phyloP scores from a whole-genome alignment of 2,329 filamentous ascomycete species.

The Ceratocystis albifundus region DNA sequence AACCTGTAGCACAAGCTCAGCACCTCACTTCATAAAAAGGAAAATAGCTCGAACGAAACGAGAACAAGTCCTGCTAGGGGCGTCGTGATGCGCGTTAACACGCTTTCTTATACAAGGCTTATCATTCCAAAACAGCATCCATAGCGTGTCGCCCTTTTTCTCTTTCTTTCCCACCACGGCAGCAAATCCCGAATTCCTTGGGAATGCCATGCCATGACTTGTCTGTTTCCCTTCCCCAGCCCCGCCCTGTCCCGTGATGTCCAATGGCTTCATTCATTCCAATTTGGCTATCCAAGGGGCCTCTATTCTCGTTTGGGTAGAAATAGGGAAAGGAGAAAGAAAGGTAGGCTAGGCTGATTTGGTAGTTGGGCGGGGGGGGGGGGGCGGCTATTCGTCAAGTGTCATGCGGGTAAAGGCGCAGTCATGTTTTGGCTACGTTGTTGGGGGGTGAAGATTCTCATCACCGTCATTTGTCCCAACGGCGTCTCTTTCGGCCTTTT shows the following conservation, averaged over 20 bases:
- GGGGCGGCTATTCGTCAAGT: not conserved
- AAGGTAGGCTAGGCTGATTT: not conserved
- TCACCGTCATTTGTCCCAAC: not conserved
- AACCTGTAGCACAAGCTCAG: not conserved
- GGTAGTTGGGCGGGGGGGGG: too few species aligned
- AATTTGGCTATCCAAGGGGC: not conserved
- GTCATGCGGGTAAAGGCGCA: not conserved
- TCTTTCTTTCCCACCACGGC: not conserved
- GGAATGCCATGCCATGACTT: not conserved
- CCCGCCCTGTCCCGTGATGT: not conserved
- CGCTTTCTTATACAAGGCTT: too few species aligned
- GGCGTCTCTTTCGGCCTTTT: slow-evolving; percentile 2
- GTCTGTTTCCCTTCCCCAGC: not conserved
- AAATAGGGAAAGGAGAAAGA: not conserved
- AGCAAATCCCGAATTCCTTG: not conserved
- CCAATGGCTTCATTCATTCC: not conserved
- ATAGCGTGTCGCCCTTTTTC: not conserved
- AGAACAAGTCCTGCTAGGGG: too few species aligned
- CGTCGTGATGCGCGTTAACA: too few species aligned
- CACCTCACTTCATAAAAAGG: too few species aligned
- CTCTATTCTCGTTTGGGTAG: not conserved
- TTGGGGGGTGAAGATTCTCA: not conserved
- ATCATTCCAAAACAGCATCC: too few species aligned
- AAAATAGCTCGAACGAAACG: too few species aligned
- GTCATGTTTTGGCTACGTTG: not conserved